Percentiles rank a stretch among this genome's conserved stretches.
phyloP scores from a whole-genome alignment of 1,284 basidiomycete species.

The Puccinia hordei region DNA sequence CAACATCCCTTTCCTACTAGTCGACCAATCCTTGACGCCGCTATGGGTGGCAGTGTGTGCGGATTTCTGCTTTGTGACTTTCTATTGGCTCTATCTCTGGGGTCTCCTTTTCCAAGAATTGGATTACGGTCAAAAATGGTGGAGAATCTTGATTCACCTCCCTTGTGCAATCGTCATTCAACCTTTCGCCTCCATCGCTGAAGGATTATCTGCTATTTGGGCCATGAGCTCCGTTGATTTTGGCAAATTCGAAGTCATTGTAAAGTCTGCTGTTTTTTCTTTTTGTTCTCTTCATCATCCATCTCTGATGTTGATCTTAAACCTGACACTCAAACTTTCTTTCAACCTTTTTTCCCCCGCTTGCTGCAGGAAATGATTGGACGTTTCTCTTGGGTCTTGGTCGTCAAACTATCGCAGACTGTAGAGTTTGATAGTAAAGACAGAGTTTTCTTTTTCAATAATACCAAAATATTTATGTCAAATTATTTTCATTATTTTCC shows the following conservation, averaged over 20 bases:
- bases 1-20: conserved; percentile 59
- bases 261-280: conserved; percentile 41
- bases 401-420: no score
- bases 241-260: conserved; percentile 54
- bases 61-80: conserved; percentile 61
- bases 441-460: no score
- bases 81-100: conserved; percentile 57
- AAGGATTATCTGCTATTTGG: conserved; percentile 60
- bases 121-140: conserved; percentile 55
- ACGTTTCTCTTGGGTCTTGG: not conserved
- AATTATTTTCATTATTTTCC: no score
- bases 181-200: conserved; percentile 60
- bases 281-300: not conserved
- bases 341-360: not conserved
- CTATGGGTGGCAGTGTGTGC: conserved; percentile 60
- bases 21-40: conserved; percentile 55
- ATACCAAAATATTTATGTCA: no score
- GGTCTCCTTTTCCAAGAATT: conserved; percentile 54
- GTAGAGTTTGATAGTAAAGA: no score
- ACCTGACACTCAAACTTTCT: not conserved
- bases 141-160: conserved; percentile 39
- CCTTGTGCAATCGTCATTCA: conserved; percentile 58
- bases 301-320: not conserved
- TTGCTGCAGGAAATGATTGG: not conserved
- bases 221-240: conserved; percentile 59